Evolutionary conservation across 2,329 filamentous ascomycete species (phyloP).

Genomic region (Corinectria fuckeliana): DNA sequence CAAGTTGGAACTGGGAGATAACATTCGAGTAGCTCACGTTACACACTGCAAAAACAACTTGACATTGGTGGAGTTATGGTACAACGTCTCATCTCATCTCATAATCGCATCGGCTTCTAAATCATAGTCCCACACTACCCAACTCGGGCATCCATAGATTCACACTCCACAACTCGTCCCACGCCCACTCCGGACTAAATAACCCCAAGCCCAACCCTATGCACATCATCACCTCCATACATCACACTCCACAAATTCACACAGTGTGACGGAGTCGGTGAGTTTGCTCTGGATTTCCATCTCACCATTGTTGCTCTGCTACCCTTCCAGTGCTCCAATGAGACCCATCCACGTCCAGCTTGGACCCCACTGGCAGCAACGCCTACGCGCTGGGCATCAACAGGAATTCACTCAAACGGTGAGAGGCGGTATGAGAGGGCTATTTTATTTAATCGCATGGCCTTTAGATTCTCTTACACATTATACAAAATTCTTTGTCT

Average conservation of each 20-base stretch:
- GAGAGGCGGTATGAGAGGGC: constrained; percentile 23
- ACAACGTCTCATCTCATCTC: background rate
- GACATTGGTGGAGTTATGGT: background rate
- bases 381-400: constrained; percentile 37
- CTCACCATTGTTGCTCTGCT: constrained; percentile 24
- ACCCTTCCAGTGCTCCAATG: constrained; percentile 35
- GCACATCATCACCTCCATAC: constrained; percentile 22
- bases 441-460: background rate
- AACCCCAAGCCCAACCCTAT: constrained; percentile 13
- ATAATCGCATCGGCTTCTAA: background rate
- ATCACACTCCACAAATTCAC: constrained; percentile 4
- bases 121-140: background rate
- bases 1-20: background rate
- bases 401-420: constrained; percentile 26
- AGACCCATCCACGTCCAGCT: constrained; percentile 38
- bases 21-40: background rate
- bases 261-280: constrained; percentile 17
- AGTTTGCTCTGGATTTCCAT: constrained; percentile 22
- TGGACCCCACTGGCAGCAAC: constrained; percentile 19
- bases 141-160: background rate
- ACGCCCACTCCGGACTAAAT: background rate
- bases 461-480: background rate
- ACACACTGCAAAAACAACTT: background rate
- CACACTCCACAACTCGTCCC: background rate
- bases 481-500: background rate